Percentiles rank a stretch among this genome's conserved stretches.
Conservation (phyloP, 2,329 filamentous ascomycete genomes). For the Tolypocladium sp. region DNA sequence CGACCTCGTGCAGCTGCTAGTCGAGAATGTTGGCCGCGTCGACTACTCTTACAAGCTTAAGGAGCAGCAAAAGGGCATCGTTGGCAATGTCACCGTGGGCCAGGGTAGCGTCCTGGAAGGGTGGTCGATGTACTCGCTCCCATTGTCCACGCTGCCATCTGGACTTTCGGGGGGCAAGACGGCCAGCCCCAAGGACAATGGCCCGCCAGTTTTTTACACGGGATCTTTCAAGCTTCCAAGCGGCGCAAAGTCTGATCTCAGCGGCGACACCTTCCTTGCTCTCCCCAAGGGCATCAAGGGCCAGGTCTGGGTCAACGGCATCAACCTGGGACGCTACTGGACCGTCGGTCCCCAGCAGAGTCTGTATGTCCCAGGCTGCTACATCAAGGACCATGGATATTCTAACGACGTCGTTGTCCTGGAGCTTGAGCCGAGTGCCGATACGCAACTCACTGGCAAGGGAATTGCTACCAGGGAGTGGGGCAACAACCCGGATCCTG, state of each 20-base stretch:
- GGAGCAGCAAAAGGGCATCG: conserved; percentile 37
- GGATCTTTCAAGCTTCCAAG: conserved; percentile 16
- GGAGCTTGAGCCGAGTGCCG: conserved; percentile 28
- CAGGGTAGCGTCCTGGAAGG: conserved; percentile 13
- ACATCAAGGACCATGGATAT: conserved; percentile 16
- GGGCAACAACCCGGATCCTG: conserved; percentile 2
- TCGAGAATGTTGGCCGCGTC: conserved; percentile 42
- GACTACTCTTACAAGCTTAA: conserved; percentile 31
- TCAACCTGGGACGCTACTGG: conserved; percentile 38
- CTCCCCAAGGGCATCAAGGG: conserved; percentile 33
- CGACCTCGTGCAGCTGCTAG: conserved; percentile 31
- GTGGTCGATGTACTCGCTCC: conserved; percentile 31
- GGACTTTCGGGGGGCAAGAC: background rate
- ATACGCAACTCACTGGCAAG: background rate
- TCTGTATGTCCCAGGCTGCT: conserved; percentile 33
- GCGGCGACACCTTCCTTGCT: conserved; percentile 26
- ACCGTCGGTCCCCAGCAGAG: conserved; percentile 36
- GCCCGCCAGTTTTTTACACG: conserved; percentile 6
- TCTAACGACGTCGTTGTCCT: conserved; percentile 31
- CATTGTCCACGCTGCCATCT: conserved; percentile 1
- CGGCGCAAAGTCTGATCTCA: conserved; percentile 6
- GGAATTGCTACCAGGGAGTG: conserved; percentile 7
- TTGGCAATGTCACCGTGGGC: conserved; percentile 31
- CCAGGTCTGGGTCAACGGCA: conserved; percentile 34
- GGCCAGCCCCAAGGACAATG: background rate